phyloP scores from a whole-genome alignment of 2,329 filamentous ascomycete species.

The Aspergillus sp. region DNA sequence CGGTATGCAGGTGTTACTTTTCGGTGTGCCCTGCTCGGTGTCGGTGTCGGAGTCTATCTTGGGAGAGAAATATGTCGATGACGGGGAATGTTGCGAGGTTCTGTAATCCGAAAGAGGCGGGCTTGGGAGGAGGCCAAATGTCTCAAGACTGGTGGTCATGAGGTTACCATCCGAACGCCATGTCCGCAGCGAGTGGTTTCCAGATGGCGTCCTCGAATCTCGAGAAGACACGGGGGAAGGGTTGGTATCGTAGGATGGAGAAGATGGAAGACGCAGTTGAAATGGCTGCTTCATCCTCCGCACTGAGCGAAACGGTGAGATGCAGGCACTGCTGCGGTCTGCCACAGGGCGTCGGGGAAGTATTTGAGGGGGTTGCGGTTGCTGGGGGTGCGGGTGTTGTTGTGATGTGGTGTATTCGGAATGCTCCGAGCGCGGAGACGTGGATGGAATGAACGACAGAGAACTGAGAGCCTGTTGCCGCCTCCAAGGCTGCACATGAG shows the following conservation, averaged over 20 bases:
- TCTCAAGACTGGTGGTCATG: slow-evolving; percentile 26
- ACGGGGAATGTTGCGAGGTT: slow-evolving; percentile 22
- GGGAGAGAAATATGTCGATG: slow-evolving; percentile 26
- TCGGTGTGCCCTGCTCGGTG: slow-evolving; percentile 9
- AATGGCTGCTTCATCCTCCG: slow-evolving; percentile 40
- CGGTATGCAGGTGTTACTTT: slow-evolving; percentile 8
- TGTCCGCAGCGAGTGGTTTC: slow-evolving; percentile 26
- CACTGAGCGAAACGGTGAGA: slow-evolving; percentile 40
- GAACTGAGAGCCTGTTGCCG: slow-evolving; percentile 32
- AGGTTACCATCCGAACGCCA: slow-evolving; percentile 39
- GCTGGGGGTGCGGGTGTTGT: slow-evolving; percentile 4
- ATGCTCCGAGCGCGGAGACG: slow-evolving; percentile 27
- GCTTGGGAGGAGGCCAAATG: slow-evolving; percentile 36
- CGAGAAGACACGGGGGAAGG: slow-evolving; percentile 14
- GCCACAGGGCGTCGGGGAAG: slow-evolving; percentile 16
- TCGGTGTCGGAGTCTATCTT: slow-evolving; percentile 18
- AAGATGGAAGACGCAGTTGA: slow-evolving; percentile 33
- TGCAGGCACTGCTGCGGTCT: slow-evolving; percentile 24
- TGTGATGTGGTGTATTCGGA: slow-evolving; percentile 26
- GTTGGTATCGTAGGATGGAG: slow-evolving; percentile 30
- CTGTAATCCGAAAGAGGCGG: slow-evolving; percentile 35
- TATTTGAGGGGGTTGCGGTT: background rate
- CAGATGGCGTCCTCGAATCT: slow-evolving; percentile 18
- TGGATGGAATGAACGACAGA: slow-evolving; percentile 34
- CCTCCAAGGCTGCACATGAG: slow-evolving; percentile 25